Evolutionary conservation across 371 early-diverging fungal genomes (phyloP).

Genomic region (Chytridium lagenaria): DNA sequence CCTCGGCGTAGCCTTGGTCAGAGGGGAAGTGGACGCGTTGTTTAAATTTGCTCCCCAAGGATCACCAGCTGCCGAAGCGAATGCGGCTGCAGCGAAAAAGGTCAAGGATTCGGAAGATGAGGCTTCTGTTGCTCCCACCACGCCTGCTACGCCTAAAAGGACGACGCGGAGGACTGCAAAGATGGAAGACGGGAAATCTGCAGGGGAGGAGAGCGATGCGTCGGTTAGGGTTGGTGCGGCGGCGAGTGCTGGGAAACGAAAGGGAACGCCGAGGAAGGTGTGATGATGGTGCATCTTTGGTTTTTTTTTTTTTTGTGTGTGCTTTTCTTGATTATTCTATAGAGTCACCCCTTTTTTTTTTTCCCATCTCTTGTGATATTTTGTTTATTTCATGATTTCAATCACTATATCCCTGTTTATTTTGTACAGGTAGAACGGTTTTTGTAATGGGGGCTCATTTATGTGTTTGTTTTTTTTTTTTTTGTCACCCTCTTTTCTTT

Average conservation of each 20-base stretch:
- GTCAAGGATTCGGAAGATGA: neutral
- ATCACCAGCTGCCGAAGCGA: slow-evolving; percentile 26
- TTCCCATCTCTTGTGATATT: neutral
- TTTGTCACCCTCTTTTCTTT: too few species aligned
- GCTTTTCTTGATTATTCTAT: too few species aligned
- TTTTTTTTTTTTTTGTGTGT: too few species aligned
- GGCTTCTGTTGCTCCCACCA: neutral
- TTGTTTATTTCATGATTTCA: neutral
- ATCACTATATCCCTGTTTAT: neutral
- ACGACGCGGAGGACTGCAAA: neutral
- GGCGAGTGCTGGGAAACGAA: neutral
- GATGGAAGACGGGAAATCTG: neutral
- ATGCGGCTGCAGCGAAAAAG: slow-evolving; percentile 18
- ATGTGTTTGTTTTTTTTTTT: too few species aligned
- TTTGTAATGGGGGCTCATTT: too few species aligned
- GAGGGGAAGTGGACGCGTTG: slow-evolving; percentile 84
- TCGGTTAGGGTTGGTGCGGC: neutral
- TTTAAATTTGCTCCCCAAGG: slow-evolving; percentile 77
- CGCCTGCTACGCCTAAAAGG: neutral
- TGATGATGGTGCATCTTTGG: too few species aligned
- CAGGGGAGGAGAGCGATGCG: neutral
- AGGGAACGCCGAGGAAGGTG: neutral
- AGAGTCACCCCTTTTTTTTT: too few species aligned
- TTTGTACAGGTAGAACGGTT: too few species aligned
- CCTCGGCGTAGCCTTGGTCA: slow-evolving; percentile 74